A percentile compares a stretch with the other conserved stretches of the same genome.
Evolutionary conservation across 306 rosid genomes (phyloP).

Genomic region (Rubus parviflorus): DNA sequence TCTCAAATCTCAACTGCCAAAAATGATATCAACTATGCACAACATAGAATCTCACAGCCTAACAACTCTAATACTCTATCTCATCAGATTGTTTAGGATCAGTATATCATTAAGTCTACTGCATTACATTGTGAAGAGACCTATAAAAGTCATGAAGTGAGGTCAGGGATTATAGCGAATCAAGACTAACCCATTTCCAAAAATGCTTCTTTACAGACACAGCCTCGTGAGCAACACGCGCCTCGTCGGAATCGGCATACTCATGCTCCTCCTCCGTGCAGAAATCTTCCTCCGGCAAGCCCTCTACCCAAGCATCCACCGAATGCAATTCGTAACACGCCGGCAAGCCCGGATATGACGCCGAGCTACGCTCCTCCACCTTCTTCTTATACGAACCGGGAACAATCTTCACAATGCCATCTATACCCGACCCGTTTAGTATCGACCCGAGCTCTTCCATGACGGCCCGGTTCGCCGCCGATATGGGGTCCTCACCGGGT

Average conservation of each 20-base stretch:
- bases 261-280: conserved; percentile 76
- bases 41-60: background rate
- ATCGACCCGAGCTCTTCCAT: conserved; percentile 84
- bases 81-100: no score
- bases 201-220: conserved; percentile 86
- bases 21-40: background rate
- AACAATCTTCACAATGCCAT: conserved; percentile 49
- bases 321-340: conserved; percentile 82
- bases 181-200: conserved; percentile 89
- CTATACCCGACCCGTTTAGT: conserved; percentile 19
- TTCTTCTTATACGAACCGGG: conserved; percentile 68
- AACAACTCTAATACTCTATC: background rate
- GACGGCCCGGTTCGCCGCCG: conserved; percentile 72
- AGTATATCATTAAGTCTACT: no score
- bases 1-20: background rate
- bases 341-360: conserved; percentile 88
- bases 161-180: conserved; percentile 34
- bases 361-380: conserved; percentile 80
- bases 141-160: background rate
- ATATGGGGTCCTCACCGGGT: conserved; percentile 72
- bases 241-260: conserved; percentile 39
- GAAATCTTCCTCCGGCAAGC: conserved; percentile 81
- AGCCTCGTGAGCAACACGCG: conserved; percentile 48
- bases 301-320: conserved; percentile 62
- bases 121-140: background rate